Conservation (phyloP, 495 filamentous ascomycete species). For the Penicillium herquei region DNA sequence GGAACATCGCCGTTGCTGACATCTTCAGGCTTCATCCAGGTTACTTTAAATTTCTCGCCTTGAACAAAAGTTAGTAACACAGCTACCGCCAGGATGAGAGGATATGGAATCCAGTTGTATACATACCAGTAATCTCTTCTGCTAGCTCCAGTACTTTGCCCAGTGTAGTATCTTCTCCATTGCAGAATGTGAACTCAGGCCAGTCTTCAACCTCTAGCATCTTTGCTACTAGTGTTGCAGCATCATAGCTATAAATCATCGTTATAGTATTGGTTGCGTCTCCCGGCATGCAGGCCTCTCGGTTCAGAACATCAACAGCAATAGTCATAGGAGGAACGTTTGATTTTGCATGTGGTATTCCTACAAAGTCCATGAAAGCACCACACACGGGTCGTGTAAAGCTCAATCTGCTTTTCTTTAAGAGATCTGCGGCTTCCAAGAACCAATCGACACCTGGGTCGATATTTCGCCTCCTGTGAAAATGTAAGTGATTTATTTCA, state of each 20-base stretch:
- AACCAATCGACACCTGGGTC: constrained; percentile 12
- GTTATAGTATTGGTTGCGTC: constrained; percentile 3
- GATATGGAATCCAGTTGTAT: neutral
- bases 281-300: constrained; percentile 10
- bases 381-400: constrained; percentile 10
- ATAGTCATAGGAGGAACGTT: constrained; percentile 7
- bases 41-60: constrained; percentile 9
- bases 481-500: neutral
- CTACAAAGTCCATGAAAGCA: constrained; percentile 12
- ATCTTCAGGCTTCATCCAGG: constrained; percentile 5
- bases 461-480: constrained; percentile 3
- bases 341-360: constrained; percentile 1
- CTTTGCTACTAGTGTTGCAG: constrained; percentile 7
- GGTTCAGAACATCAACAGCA: constrained; percentile 5
- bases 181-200: constrained; percentile 11
- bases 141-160: constrained; percentile 3
- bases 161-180: constrained; percentile 9
- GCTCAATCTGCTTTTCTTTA: constrained; percentile 6
- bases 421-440: constrained; percentile 3
- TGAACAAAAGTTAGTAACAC: neutral
- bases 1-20: constrained; percentile 4
- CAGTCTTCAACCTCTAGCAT: constrained; percentile 10
- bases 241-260: constrained; percentile 13
- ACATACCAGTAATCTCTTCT: constrained; percentile 8
- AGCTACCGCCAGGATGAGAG: neutral